Conservation (phyloP, 2,329 filamentous ascomycete genomes). For the Drechslerella dactyloides region DNA sequence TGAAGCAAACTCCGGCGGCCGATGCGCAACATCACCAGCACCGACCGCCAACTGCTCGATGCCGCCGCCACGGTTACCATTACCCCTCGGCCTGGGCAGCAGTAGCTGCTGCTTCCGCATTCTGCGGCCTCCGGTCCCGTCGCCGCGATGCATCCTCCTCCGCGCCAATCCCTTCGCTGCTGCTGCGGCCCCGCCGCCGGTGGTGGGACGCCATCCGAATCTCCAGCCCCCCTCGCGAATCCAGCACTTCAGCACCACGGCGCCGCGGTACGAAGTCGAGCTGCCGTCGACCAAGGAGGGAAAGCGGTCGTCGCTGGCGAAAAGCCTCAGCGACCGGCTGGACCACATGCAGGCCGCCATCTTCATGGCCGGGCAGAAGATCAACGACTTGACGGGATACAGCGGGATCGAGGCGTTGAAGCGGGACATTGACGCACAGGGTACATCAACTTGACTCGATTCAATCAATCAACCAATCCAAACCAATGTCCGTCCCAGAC, state of each 20-base stretch:
- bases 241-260: slow-evolving; percentile 31
- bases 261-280: slow-evolving; percentile 21
- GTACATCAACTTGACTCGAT: slow-evolving; percentile 57
- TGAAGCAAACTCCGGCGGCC: not conserved
- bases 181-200: not conserved
- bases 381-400: slow-evolving; percentile 96
- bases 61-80: slow-evolving; percentile 48
- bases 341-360: slow-evolving; percentile 86
- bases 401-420: slow-evolving; percentile 87
- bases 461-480: slow-evolving; percentile 3
- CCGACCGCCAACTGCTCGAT: slow-evolving; percentile 22
- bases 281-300: slow-evolving; percentile 64
- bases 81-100: slow-evolving; percentile 32
- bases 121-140: not conserved
- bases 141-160: slow-evolving; percentile 8
- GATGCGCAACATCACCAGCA: slow-evolving; percentile 7
- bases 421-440: slow-evolving; percentile 72
- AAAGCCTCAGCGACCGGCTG: slow-evolving; percentile 75
- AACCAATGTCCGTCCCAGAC: not conserved
- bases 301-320: slow-evolving; percentile 66
- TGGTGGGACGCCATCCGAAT: not conserved
- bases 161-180: not conserved
- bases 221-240: not conserved
- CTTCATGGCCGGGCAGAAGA: slow-evolving; percentile 80
- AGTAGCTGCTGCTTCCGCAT: slow-evolving; percentile 5